Evolutionary conservation across 2,329 filamentous ascomycete genomes (phyloP), one percentile per base, ranked within the genome.

Genomic region (Colletotrichum noveboracense): DNA sequence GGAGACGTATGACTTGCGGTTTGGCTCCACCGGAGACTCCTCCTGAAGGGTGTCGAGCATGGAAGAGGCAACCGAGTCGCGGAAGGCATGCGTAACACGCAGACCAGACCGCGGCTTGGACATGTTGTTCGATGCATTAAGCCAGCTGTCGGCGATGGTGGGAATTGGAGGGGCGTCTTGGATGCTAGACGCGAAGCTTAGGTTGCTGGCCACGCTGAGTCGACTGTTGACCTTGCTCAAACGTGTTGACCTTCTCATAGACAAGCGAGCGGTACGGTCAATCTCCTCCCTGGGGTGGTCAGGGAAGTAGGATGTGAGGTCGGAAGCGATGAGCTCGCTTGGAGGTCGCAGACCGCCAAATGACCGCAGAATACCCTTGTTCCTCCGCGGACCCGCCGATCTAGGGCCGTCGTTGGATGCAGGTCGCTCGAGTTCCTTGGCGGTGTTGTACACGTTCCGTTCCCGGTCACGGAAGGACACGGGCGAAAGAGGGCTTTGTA

Each of bases 241-340:
- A 69, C 97, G 94, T 69, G 95, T 95, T 55, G 96, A 98, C 79
- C 97, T 92, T 79, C 96, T 92, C 84, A 98, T 94, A 1, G 96
- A 98, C 85, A 98, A 91, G 65, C 97, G 94, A 77, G 98, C 96
- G 1, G 97, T 98, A 79, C 96, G 94, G 84, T 98, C 97, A 82
- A 99, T 98, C 80, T 98, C 95, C 82, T 98, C 96, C 71, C 95
- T 93, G 66, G 96, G 93, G 80, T 98, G 96, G 81, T 98, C 96
- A 0, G 97, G 97, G 89, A 99, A 99, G 88, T 98, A 99, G 0
- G 96, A 98, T 2, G 95, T 97, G 75, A 99, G 88, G 82, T 99
- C 97, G 26, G 97, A 98, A 30, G 96, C 96, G 82, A 99, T 99
- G 83, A 99, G 91, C 87, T 99, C 97, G 86, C 96, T 98, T 2